Base-by-base conservation (phyloP, 352 stramenopile species). In the Globisporangium middletonii region DNA sequence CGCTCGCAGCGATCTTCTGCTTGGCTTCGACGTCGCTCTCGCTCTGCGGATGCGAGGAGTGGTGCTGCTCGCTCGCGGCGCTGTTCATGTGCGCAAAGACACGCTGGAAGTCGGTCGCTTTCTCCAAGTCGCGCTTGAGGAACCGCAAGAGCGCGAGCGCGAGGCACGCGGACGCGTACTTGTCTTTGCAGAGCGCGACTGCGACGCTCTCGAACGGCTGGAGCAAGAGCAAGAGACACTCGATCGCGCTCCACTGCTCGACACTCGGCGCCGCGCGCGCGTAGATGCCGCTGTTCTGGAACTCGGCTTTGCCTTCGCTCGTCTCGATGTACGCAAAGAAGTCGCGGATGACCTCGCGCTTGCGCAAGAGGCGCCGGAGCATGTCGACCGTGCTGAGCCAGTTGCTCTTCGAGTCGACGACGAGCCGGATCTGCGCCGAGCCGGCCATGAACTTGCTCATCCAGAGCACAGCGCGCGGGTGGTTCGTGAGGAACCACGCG, bases 311-410 rank as follows among this genome's bases (percentile, higher is more conserved):
- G 33, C 72, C 72, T 27, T 80, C 69, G 33, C 51, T 75, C 13
- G 67, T 77, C 19, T 75, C 72, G 16, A 65, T 46, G 35, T 74
- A 80, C 23, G 72, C 64, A 50, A 77, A 80, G 53, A 80, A 80
- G 45, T 77, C 69, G 3, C 57, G 64, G n/a, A 80, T 77, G 45
- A 75, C 57, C 18, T 68, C 64, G 45, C 65, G 65, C 38, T 74
- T 73, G 27, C 72, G 69, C 37, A 77, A 38, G n/a, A 80, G 50
- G 2, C 69, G 64, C 43, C 75, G 73, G 26, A 80, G 67, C 72
- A 80, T 80, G 30, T 76, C 72, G n/a, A 80, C 55, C 0, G 72
- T 75, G 45, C 64, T 77, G 33, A 77, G 59, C 72, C 72, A 80
- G 33, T 69, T 76, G 49, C 55, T 60, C 54, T 77, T 80, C 6